Evolutionary conservation across 1,284 basidiomycete genomes (phyloP).

Genomic region (Quambalaria eucalypti): DNA sequence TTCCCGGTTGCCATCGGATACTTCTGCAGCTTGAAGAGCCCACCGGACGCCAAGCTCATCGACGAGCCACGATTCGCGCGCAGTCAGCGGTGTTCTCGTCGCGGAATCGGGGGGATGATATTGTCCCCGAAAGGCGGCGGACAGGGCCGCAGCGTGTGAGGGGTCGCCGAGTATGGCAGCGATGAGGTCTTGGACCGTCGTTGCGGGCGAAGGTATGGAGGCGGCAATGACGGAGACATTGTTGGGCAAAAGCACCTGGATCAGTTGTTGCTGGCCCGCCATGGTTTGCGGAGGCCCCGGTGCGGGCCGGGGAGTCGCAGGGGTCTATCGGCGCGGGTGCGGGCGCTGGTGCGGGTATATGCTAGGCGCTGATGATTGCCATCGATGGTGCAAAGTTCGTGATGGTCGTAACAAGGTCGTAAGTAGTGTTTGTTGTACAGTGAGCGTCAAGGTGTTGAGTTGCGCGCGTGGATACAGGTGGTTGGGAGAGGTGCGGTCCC

Average conservation of each 20-base stretch:
- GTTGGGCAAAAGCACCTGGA: slow-evolving; percentile 31
- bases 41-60: slow-evolving; percentile 23
- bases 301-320: too few species aligned
- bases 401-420: too few species aligned
- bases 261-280: slow-evolving; percentile 8
- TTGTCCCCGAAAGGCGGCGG: slow-evolving; percentile 21
- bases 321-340: too few species aligned
- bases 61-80: slow-evolving; percentile 14
- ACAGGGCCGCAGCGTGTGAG: slow-evolving; percentile 16
- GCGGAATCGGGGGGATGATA: slow-evolving; percentile 18
- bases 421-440: too few species aligned
- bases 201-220: slow-evolving; percentile 16
- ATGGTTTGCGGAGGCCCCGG: too few species aligned
- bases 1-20: slow-evolving; percentile 21
- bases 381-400: too few species aligned
- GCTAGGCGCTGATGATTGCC: too few species aligned
- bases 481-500: too few species aligned
- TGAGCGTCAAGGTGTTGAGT: too few species aligned
- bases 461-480: too few species aligned
- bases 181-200: slow-evolving; percentile 21
- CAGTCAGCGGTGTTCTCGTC: not conserved
- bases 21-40: slow-evolving; percentile 23
- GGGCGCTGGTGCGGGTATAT: too few species aligned
- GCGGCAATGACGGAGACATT: slow-evolving; percentile 22
- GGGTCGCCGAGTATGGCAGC: slow-evolving; percentile 19